Base-by-base conservation (phyloP, 208 protist species). In the Leishmania braziliensis region DNA sequence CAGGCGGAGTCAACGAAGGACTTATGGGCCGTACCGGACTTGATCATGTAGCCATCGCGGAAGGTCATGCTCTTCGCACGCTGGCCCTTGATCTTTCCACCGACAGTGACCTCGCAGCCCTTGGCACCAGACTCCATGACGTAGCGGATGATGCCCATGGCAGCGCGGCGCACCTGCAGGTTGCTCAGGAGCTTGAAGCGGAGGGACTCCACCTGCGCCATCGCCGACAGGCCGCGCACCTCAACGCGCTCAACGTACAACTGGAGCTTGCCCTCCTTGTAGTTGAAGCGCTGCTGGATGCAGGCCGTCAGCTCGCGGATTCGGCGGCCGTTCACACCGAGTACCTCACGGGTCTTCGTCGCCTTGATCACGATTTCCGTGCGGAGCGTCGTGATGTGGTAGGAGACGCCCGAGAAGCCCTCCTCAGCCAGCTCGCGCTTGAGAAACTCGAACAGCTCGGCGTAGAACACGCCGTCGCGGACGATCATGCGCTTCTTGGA, bases 401-500 rank as follows among this genome's bases (percentile, higher is more conserved):
- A 95, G 88, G 99, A 98, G 33, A 99, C 98, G 71, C 99, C 99
- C 69, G 92, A 94, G 91, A 97, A 97, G 84, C 98, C 99, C 74
- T 99, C 99, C 88, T 99, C 98, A 74, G 95, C 95, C 33, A 99
- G 96, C 92, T 88, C 99, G 85, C 98, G 94, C 81, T 97, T 99
- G 65, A 99, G 93, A 80, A 99, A 99, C 91, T 99, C 99, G 93
- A 99, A 99, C 73, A 99, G 96, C 95, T 99, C 99, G 80, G 99
- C 99, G 93, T 99, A 99, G 95, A 99, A 99, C 53, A 99, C 97
- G 86, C 99, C 99, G 88, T 99, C 99, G 84, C 95, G 96, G 71
- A 99, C 95, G 91, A 99, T 99, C 98, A 99, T 92, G 70, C 95
- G 93, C 93, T 97, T 97, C 92, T 97, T 97, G 82, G 94, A 97